Conservation (phyloP, 164 flowering plant species). For the Buxus sempervirens region DNA sequence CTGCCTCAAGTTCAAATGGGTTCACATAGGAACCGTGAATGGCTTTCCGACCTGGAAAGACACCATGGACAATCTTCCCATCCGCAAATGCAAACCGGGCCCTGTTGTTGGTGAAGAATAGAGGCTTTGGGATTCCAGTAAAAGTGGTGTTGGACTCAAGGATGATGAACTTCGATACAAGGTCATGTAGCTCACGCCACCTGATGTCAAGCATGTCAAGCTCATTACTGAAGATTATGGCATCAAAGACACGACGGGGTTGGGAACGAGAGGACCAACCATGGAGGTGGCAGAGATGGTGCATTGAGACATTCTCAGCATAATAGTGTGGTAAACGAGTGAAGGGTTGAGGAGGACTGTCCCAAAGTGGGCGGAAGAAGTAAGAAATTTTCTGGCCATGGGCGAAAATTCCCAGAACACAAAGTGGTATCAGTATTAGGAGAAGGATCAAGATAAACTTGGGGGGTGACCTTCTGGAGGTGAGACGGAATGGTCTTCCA, state of each 20-base stretch:
- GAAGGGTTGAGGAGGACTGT: slow-evolving; percentile 47
- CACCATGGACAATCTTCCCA: slow-evolving; percentile 34
- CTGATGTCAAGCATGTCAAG: slow-evolving; percentile 51
- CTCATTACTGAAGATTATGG: slow-evolving; percentile 55
- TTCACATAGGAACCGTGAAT: slow-evolving; percentile 22
- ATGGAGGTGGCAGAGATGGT: slow-evolving; percentile 47
- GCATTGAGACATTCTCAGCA: slow-evolving; percentile 52
- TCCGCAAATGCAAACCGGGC: slow-evolving; percentile 38
- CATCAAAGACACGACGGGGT: slow-evolving; percentile 50
- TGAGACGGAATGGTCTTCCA: slow-evolving; percentile 14
- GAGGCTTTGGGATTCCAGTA: slow-evolving; percentile 59
- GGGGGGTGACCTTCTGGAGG: slow-evolving; percentile 19
- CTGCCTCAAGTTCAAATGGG: slow-evolving; percentile 40
- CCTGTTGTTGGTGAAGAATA: slow-evolving; percentile 34
- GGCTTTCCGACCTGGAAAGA: slow-evolving; percentile 26
- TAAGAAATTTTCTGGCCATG: slow-evolving; percentile 38
- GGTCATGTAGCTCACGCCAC: slow-evolving; percentile 47
- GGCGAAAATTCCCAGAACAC: slow-evolving; percentile 24
- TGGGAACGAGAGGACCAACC: slow-evolving; percentile 48
- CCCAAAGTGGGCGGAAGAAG: slow-evolving; percentile 59
- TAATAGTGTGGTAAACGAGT: slow-evolving; percentile 43
- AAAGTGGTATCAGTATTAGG: slow-evolving; percentile 24
- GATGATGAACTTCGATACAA: slow-evolving; percentile 43
- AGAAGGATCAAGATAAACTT: slow-evolving; percentile 22
- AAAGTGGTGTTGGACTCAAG: slow-evolving; percentile 58